Evolutionary conservation across 768 basidiomycete species (phyloP), one percentile per base, ranked within the genome.

Genomic region (Mycena belliarum): DNA sequence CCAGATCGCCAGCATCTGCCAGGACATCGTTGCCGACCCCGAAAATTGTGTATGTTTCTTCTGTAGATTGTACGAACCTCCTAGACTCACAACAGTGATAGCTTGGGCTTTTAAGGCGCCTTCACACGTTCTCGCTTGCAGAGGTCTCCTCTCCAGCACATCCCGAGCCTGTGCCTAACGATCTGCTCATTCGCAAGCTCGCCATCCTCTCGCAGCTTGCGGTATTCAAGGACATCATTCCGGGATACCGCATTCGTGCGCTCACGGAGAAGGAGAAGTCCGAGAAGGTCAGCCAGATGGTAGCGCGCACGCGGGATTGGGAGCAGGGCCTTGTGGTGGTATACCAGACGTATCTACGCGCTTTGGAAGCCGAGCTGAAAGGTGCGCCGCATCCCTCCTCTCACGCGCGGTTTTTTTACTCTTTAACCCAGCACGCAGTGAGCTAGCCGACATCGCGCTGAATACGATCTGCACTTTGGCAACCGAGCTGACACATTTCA

Each of bases 171-270:
- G 76, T 98, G 9, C 66, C 75, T 18, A 95, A 98, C 64, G 95
- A 98, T 64, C 71, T 79, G 18, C 74, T 89, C 29, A 89, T 99
- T 62, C 86, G 96, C 60, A 91, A 91, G 69, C 76, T 98, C 37
- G 91, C 96, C 3, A 82, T 95, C 46, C 76, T 98, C 38, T 96
- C 94, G 14, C 89, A 96, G 67, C 78, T 98, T 28, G 91, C 95
- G 25, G 92, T 98, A 12, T 97, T 93, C 81, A 95, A 93, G 69
- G 97, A 99, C 71, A 84, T 98, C 61, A 87, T 98, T 40, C 97
- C 97, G 24, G 93, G 93, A 4, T 99, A 98, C 73, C 88, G 95
- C 59, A 96, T 99, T 70, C 93, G 97, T 51, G 75, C 86, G 18
- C 78, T 98, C 42, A 95, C 93, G 8, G 96, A 94, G 49, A 83